A percentile compares a stretch with the other conserved stretches of the same genome.
These are phyloP conservation scores for Petunia axillaris DNA, from an alignment of 257 asterid genomes.

Conservation along the genomic window DNA sequence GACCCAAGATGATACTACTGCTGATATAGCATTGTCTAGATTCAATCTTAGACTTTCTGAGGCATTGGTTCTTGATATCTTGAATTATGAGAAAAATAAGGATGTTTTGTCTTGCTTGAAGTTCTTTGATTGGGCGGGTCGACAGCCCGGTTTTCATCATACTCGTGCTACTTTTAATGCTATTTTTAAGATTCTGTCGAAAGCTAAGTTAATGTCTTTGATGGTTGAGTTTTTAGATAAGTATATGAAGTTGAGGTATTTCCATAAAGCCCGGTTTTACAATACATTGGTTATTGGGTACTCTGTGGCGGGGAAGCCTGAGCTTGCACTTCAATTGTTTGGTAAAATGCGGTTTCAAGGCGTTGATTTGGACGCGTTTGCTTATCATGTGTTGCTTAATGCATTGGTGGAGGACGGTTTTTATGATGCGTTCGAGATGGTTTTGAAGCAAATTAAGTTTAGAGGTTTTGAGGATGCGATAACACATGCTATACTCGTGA, in stretches of 20 bases:
- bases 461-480: constrained; percentile 51
- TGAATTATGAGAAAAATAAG: constrained; percentile 49
- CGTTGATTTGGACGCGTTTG: constrained; percentile 60
- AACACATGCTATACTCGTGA: constrained; percentile 68
- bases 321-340: constrained; percentile 65
- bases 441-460: constrained; percentile 53
- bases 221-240: constrained; percentile 57
- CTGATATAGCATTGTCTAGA: constrained; percentile 51
- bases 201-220: constrained; percentile 51
- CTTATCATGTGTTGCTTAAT: constrained; percentile 74
- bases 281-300: constrained; percentile 75
- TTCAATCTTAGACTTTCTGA: constrained; percentile 60
- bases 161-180: constrained; percentile 67
- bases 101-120: constrained; percentile 72
- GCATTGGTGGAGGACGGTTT: constrained; percentile 65
- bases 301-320: constrained; percentile 70
- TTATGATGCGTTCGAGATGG: constrained; percentile 52
- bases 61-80: constrained; percentile 53
- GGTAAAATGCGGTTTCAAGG: constrained; percentile 83
- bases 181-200: constrained; percentile 60
- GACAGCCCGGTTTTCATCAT: constrained; percentile 71
- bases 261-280: constrained; percentile 40
- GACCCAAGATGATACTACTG: constrained; percentile 47
- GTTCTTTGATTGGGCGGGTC: constrained; percentile 96
- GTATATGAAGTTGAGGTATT: constrained; percentile 39